phyloP scores from a whole-genome alignment of 495 filamentous ascomycete species.

The Penicillium steckii region DNA sequence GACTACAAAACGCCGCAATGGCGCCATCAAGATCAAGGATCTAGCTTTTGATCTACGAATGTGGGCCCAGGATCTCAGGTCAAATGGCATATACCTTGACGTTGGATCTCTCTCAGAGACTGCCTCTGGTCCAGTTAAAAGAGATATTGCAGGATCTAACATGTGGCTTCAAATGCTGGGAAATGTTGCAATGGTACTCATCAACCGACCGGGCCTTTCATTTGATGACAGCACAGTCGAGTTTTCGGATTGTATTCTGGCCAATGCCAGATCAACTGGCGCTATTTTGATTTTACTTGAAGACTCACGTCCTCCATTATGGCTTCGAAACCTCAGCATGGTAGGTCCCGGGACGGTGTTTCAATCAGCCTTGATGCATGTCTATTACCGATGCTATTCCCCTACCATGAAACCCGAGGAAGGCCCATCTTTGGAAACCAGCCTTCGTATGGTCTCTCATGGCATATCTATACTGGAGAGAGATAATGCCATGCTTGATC shows the following conservation, averaged over 20 bases:
- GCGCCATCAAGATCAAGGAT: conserved; percentile 4
- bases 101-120: not conserved
- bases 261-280: not conserved
- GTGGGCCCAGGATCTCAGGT: conserved; percentile 7
- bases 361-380: conserved; percentile 6
- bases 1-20: conserved; percentile 7
- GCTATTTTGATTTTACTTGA: not conserved
- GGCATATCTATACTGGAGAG: not conserved
- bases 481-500: not conserved
- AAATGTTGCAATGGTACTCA: conserved; percentile 1
- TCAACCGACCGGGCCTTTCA: conserved; percentile 5
- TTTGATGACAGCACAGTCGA: conserved; percentile 5
- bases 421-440: conserved; percentile 1
- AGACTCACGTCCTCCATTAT: not conserved
- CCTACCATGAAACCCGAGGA: not conserved
- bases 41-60: conserved; percentile 1
- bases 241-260: conserved; percentile 3
- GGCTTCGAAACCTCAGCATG: conserved; percentile 7
- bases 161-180: conserved; percentile 6
- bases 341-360: conserved; percentile 2
- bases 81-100: conserved; percentile 1
- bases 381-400: conserved; percentile 6
- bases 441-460: not conserved
- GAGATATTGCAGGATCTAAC: not conserved
- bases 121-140: not conserved